These are phyloP conservation scores for Beauveria australis DNA, from an alignment of 2,329 filamentous ascomycete genomes.

Conservation along the genomic window DNA sequence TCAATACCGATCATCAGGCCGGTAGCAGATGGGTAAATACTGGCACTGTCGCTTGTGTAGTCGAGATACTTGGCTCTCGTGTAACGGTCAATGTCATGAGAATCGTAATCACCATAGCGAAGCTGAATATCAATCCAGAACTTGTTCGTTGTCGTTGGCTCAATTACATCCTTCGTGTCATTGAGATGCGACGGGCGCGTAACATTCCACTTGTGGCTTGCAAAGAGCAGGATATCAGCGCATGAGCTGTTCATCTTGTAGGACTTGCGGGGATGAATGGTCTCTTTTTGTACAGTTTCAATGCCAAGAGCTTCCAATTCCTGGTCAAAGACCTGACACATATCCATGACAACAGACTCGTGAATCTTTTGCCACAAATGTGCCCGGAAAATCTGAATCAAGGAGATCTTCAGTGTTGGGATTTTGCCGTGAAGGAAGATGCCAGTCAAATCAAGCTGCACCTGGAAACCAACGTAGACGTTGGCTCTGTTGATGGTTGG, in stretches of 20 bases:
- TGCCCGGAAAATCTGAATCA: constrained; percentile 98
- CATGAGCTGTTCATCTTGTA: constrained; percentile 99
- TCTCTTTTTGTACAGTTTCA: constrained; percentile 97
- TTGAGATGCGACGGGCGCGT: constrained; percentile 87
- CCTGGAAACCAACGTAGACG: constrained; percentile 98
- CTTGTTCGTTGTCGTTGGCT: constrained; percentile 91
- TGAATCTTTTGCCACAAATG: constrained; percentile 99
- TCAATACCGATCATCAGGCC: constrained; percentile 98
- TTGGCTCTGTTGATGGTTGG: constrained; percentile 91
- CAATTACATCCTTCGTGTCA: constrained; percentile 93
- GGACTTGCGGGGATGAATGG: constrained; percentile 96
- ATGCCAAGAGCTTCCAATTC: constrained; percentile 93
- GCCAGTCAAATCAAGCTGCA: constrained; percentile 92
- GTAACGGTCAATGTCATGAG: constrained; percentile 96
- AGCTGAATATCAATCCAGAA: constrained; percentile 98
- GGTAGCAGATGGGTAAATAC: constrained; percentile 94
- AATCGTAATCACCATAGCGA: constrained; percentile 96
- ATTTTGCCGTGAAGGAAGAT: constrained; percentile 99
- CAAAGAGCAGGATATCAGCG: constrained; percentile 92
- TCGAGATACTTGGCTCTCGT: constrained; percentile 96
- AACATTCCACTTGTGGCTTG: constrained; percentile 98
- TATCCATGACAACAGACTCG: constrained; percentile 96
- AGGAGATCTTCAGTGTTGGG: constrained; percentile 90
- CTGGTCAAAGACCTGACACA: constrained; percentile 97
- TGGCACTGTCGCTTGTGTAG: constrained; percentile 98